These are phyloP conservation scores for Chalciporus sphaerocephalus DNA, from an alignment of 768 basidiomycete species.

Conservation along the genomic window DNA sequence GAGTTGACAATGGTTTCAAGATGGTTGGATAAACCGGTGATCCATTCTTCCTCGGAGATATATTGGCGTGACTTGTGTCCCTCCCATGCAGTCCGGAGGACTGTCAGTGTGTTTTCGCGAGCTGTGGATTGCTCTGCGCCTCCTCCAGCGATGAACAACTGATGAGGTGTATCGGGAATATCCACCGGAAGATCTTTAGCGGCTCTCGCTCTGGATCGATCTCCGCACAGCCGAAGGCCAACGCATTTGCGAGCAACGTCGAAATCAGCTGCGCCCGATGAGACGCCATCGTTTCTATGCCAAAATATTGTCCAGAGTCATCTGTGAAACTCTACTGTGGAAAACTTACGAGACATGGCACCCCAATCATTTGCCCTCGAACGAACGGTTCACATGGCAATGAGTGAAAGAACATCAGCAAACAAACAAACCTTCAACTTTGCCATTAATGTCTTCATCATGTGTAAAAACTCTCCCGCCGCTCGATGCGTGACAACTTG, in stretches of 20 bases:
- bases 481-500: slow-evolving; percentile 46
- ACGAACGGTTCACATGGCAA: neutral
- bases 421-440: slow-evolving; percentile 49
- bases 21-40: slow-evolving; percentile 33
- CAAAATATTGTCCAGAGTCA: neutral
- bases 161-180: slow-evolving; percentile 33
- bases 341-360: slow-evolving; percentile 52
- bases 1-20: slow-evolving; percentile 38
- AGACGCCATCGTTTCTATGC: slow-evolving; percentile 43
- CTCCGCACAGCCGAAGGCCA: slow-evolving; percentile 46
- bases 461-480: slow-evolving; percentile 52
- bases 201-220: slow-evolving; percentile 43
- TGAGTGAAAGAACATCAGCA: neutral
- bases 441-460: slow-evolving; percentile 62
- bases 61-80: slow-evolving; percentile 18
- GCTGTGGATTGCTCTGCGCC: slow-evolving; percentile 12
- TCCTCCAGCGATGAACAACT: slow-evolving; percentile 31
- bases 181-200: slow-evolving; percentile 41
- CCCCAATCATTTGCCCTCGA: slow-evolving; percentile 61
- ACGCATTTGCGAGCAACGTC: slow-evolving; percentile 42
- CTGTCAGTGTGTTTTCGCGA: slow-evolving; percentile 13
- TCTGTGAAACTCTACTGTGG: neutral
- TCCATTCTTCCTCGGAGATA: slow-evolving; percentile 34
- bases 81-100: slow-evolving; percentile 19
- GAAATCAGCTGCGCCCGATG: slow-evolving; percentile 45